phyloP scores from a whole-genome alignment of 257 asterid species.

The Nicotiana knightiana region DNA sequence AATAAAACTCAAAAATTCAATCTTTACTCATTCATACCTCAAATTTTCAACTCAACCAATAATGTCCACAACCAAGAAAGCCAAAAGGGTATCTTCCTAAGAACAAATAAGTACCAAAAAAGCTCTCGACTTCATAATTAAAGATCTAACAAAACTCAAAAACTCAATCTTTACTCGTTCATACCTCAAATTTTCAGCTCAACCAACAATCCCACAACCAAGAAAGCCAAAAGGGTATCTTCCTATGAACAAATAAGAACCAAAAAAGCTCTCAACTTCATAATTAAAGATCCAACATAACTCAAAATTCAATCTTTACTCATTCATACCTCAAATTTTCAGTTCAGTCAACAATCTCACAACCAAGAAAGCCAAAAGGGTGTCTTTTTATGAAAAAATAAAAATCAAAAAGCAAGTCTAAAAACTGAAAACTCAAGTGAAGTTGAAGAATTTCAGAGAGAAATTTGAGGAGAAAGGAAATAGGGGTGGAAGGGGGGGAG shows the following conservation, averaged over 20 bases:
- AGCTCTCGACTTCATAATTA: not conserved
- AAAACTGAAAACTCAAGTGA: not conserved
- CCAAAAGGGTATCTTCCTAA: not conserved
- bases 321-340: not conserved
- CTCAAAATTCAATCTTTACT: not conserved
- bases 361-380: no score
- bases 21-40: not conserved
- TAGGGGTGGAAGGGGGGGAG: not conserved
- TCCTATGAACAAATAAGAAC: not conserved
- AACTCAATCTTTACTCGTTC: not conserved
- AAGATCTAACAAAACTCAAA: not conserved
- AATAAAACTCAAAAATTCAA: not conserved
- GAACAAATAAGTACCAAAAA: not conserved
- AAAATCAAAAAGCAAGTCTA: not conserved
- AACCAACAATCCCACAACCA: not conserved
- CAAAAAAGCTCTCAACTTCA: not conserved
- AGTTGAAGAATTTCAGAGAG: not conserved
- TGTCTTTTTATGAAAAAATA: not conserved
- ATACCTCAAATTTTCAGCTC: not conserved
- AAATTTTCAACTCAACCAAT: not conserved
- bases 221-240: not conserved
- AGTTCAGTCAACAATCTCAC: not conserved
- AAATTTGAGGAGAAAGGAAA: slow-evolving; percentile 6
- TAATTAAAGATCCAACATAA: slow-evolving; percentile 9
- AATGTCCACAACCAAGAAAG: not conserved